Conservation (phyloP, 2,329 filamentous ascomycete genomes). For the Penicillium sp. region DNA sequence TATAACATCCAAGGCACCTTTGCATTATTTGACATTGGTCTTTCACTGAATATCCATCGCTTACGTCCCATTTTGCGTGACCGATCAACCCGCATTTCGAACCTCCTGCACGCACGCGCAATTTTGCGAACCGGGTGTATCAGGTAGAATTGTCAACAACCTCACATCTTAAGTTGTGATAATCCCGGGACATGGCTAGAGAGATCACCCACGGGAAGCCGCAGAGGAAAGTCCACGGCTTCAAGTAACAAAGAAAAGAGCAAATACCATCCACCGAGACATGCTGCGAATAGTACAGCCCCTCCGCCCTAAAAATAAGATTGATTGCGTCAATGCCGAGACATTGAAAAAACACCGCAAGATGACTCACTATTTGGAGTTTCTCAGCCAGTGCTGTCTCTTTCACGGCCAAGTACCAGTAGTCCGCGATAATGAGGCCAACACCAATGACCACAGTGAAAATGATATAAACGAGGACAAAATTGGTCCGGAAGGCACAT, state of each 20-base stretch:
- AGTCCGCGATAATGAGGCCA: background rate
- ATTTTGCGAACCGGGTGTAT: background rate
- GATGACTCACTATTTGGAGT: background rate
- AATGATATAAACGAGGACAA: background rate
- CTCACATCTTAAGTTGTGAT: background rate
- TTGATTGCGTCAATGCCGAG: background rate
- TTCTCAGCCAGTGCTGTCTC: background rate
- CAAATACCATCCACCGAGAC: background rate
- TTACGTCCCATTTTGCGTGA: background rate
- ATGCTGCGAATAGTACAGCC: background rate
- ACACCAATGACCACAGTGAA: background rate
- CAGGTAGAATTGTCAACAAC: background rate
- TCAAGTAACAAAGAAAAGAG: background rate
- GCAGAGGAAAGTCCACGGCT: background rate
- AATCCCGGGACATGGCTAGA: background rate
- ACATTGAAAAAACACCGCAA: background rate
- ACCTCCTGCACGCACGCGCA: background rate
- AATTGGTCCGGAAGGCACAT: background rate
- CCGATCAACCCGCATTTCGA: background rate
- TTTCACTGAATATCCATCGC: background rate
- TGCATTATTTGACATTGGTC: background rate
- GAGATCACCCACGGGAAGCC: background rate
- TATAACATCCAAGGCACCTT: background rate
- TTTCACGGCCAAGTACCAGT: background rate
- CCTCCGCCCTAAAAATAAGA: background rate